These are phyloP conservation scores for Lodderomyces margitis DNA, from an alignment of 1,139 yeast species.

Conservation along the genomic window DNA sequence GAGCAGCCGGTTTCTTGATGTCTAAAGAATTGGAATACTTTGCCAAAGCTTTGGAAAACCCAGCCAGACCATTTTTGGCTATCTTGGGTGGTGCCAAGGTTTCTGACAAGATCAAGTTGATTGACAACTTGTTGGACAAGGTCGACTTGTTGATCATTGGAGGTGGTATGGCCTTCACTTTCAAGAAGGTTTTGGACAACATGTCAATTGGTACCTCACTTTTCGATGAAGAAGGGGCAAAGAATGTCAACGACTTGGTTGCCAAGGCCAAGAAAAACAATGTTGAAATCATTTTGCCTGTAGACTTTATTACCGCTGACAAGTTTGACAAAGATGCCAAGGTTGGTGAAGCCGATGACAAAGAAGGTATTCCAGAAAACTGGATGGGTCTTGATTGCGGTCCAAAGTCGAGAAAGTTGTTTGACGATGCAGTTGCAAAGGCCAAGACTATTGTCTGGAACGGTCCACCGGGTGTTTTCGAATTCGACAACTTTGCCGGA, in stretches of 20 bases:
- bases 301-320: constrained; percentile 93
- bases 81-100: constrained; percentile 99
- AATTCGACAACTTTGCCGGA: constrained; percentile 81
- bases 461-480: constrained; percentile 99
- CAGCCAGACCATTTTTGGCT: constrained; percentile 95
- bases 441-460: constrained; percentile 98
- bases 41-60: constrained; percentile 96
- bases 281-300: constrained; percentile 89
- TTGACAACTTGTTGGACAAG: constrained; percentile 94
- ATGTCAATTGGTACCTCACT: constrained; percentile 87
- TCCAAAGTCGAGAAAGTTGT: constrained; percentile 76
- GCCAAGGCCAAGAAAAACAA: constrained; percentile 94
- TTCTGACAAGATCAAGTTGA: constrained; percentile 94
- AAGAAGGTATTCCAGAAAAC: constrained; percentile 85
- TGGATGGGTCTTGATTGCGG: constrained; percentile 97
- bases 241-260: constrained; percentile 82
- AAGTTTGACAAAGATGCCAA: constrained; percentile 87
- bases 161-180: constrained; percentile 99
- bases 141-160: constrained; percentile 90
- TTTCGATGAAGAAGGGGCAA: constrained; percentile 89
- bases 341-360: constrained; percentile 76
- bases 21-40: constrained; percentile 94
- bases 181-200: constrained; percentile 85
- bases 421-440: constrained; percentile 74
- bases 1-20: constrained; percentile 97